Base-by-base conservation (phyloP, 2,329 filamentous ascomycete species). In the Dichotomopilus funicola region DNA sequence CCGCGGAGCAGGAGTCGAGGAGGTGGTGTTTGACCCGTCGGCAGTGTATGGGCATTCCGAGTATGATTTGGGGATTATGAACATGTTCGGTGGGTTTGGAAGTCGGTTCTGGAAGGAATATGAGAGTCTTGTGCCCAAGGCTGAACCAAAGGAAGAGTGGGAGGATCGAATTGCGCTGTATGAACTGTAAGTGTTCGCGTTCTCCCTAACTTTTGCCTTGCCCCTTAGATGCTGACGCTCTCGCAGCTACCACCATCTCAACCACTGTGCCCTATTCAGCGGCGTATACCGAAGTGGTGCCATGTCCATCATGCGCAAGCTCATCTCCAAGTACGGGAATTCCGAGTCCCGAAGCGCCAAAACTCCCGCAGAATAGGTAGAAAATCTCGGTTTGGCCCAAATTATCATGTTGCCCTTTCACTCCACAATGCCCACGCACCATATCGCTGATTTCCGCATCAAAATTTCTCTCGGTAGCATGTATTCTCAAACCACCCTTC, bases 31-130 rank as follows among this genome's bases (percentile, higher is more conserved):
- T 66, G 92, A 96, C 67, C 84, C 91, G 0, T 87, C 86, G 2
- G 80, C 83, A 43, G 88, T 87, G 60, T 96, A 95, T 66, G 89
- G 86, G 1, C 91, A 96, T 68, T 87, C 80, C 1, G 92, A 97
- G 74, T 96, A 86, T 70, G 92, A 96, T 63, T 74, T 95, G 51
- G 92, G 92, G 0, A 96, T 95, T 62, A 96, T 96, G 91, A 82
- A 80, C 51, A 95, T 96, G 91, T 97, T 96, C 78, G 91, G 91
- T 0, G 92, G 92, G 0, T 96, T 95, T 70, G 84, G 84, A 0
- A 64, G 70, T 0, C 70, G 66, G 1, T 95, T 96, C 65, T 84
- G 88, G 77, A 78, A 78, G 36, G 89, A 94, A 67, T 97, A 96
- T 68, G 82, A 88, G 68, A 69, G 74, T 41, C 66, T 90, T 31